Conservation (phyloP, 371 early-diverging fungal species). For the Saksenaea vasiformis region DNA sequence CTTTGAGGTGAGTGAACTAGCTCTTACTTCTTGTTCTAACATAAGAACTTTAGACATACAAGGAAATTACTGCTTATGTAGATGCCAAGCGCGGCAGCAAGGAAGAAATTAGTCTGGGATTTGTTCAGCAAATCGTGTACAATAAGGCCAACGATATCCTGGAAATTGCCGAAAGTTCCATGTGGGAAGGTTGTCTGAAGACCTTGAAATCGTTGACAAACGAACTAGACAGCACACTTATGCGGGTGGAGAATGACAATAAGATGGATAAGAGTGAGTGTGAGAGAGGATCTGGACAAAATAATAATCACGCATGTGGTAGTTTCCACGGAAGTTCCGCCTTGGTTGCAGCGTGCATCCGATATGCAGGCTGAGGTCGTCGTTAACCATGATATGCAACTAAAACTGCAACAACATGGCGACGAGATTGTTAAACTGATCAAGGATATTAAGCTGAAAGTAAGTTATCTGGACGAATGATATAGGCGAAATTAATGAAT, state of each 20-base stretch:
- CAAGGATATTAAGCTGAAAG: conserved; percentile 74
- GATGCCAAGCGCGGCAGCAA: conserved; percentile 49
- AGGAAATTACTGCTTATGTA: conserved; percentile 32
- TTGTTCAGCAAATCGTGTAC: conserved; percentile 53
- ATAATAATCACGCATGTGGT: neutral
- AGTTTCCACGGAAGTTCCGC: conserved; percentile 61
- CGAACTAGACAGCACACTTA: conserved; percentile 42
- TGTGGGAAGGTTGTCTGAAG: conserved; percentile 66
- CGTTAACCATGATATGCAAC: conserved; percentile 78
- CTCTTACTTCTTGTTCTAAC: neutral
- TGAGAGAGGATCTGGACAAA: neutral
- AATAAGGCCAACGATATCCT: conserved; percentile 55
- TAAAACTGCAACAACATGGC: conserved; percentile 70
- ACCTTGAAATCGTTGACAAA: conserved; percentile 50
- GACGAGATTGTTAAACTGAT: conserved; percentile 79
- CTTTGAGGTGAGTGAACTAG: conserved; percentile 31
- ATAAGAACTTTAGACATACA: conserved; percentile 15
- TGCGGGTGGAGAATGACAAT: conserved; percentile 46
- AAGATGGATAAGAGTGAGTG: conserved; percentile 54
- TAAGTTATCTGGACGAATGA: conserved; percentile 9
- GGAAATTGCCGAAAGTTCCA: conserved; percentile 56
- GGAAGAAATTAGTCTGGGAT: conserved; percentile 40
- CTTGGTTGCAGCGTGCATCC: conserved; percentile 82
- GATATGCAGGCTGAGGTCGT: conserved; percentile 77
- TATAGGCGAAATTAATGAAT: neutral